Evolutionary conservation across 129 eudicot species (phyloP), one percentile per base, ranked within the genome.

Genomic region (Dittrichia graveolens): DNA sequence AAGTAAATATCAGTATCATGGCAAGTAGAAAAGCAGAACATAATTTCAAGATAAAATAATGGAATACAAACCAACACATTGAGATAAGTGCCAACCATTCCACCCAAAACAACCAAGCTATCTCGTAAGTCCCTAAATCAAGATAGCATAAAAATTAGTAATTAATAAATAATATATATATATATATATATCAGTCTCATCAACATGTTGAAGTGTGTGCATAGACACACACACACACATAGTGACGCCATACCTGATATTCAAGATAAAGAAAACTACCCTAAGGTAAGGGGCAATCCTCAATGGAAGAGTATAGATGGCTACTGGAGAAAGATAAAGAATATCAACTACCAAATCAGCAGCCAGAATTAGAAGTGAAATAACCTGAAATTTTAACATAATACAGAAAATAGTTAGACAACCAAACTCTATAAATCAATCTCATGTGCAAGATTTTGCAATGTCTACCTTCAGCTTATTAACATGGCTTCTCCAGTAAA

Each of bases 271-370:
- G 77, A 87, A 79, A 41, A 83, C 81, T 43, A 94, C 96, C 72
- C 98, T 79, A 37, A 88, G 68, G 68, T 94, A 94, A 62, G 98
- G 97, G 10, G 98, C 98, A 80, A 90, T 85, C 74, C 98, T 83
- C 78, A 94, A 80, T 37, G 98, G 97, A 80, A 94, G 98, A 81
- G 80, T 74, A 83, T 76, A 78, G 79, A 81, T 61, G 58, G 83
- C 86, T 75, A 86, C 83, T 10, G 97, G 96, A 71, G 96, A 90
- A n/a, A 89, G 84, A 82, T 78, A 93, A 35, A 90, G 74, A 61
- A 76, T 50, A 71, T 84, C 84, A 55, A 90, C 84, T 63, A 81
- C 18, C 9, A 90, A 56, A 88, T 94, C 98, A 80, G 83, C 92
- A n/a, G 73, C 79, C 86, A 90, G 65, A 49, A 90, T 48, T 41